These are phyloP conservation scores for Malassezia obtusa DNA, from an alignment of 1,284 basidiomycete genomes.

Conservation along the genomic window DNA sequence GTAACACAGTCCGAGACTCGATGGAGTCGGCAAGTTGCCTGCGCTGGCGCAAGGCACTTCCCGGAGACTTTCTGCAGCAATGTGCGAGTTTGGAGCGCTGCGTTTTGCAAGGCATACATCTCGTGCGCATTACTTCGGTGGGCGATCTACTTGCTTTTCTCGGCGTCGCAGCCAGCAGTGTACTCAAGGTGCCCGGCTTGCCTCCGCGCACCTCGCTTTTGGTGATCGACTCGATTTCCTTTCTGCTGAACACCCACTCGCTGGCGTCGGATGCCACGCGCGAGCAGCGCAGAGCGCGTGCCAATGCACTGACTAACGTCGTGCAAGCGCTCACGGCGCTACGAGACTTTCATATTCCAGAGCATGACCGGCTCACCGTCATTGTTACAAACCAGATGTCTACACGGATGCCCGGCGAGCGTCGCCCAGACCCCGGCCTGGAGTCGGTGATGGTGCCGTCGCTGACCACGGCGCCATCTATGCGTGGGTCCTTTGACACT, in stretches of 20 bases:
- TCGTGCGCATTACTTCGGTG: slow-evolving; percentile 5
- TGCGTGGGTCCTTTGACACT: background rate
- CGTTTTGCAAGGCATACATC: slow-evolving; percentile 9
- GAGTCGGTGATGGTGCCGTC: slow-evolving; percentile 6
- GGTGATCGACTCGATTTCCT: slow-evolving; percentile 12
- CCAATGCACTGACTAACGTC: background rate
- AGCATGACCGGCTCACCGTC: slow-evolving; percentile 10
- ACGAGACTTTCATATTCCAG: slow-evolving; percentile 11
- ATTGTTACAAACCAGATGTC: slow-evolving; percentile 14
- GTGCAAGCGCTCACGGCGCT: slow-evolving; percentile 9
- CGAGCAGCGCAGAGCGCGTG: slow-evolving; percentile 11
- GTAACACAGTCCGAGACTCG: background rate
- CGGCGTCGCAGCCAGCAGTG: slow-evolving; percentile 5
- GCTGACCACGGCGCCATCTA: background rate
- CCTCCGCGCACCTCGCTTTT: slow-evolving; percentile 16
- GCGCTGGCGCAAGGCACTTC: background rate
- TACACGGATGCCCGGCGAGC: background rate
- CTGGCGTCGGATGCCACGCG: background rate
- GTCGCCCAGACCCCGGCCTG: background rate
- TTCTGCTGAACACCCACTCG: slow-evolving; percentile 4
- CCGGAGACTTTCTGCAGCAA: background rate
- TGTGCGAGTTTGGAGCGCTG: background rate
- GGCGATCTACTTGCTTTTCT: slow-evolving; percentile 11
- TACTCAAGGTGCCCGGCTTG: slow-evolving; percentile 9
- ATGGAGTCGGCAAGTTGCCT: background rate